phyloP scores from a whole-genome alignment of 352 stramenopile species.

The Pythium insidiosum region DNA sequence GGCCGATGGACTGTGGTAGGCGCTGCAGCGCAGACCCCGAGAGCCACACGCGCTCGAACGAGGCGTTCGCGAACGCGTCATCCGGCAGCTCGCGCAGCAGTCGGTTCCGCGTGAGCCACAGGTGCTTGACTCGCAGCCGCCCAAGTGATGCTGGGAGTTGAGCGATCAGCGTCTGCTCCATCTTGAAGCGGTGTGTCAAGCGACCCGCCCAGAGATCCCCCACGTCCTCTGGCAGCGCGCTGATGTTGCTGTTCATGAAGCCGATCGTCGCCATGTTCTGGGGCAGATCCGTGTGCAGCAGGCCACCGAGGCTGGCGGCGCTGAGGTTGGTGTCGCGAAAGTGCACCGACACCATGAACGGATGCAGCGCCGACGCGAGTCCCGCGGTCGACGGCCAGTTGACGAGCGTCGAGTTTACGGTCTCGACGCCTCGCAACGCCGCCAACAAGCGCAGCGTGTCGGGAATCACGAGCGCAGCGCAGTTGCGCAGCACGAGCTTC shows the following conservation, averaged over 20 bases:
- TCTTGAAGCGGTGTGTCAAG: background rate
- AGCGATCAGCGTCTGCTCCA: conserved; percentile 1
- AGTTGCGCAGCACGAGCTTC: too few species aligned
- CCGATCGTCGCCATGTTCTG: background rate
- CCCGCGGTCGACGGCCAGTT: too few species aligned
- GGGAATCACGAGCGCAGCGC: too few species aligned
- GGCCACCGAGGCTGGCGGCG: too few species aligned
- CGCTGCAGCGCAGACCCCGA: background rate
- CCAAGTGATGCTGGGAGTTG: background rate
- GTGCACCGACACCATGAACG: too few species aligned
- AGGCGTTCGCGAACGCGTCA: background rate
- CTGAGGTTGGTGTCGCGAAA: too few species aligned
- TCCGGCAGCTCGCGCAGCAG: background rate
- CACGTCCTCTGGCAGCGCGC: background rate
- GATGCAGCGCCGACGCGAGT: too few species aligned
- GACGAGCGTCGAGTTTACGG: too few species aligned
- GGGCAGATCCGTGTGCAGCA: too few species aligned
- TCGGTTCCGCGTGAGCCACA: conserved; percentile 3
- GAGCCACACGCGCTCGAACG: background rate
- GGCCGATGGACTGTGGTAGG: conserved; percentile 1
- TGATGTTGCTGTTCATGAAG: background rate
- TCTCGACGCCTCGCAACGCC: too few species aligned
- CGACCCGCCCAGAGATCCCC: conserved; percentile 2
- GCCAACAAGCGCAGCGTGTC: too few species aligned
- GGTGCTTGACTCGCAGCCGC: background rate